These are phyloP conservation scores for Letharia lupina DNA, from an alignment of 495 filamentous ascomycete genomes.

Conservation along the genomic window DNA sequence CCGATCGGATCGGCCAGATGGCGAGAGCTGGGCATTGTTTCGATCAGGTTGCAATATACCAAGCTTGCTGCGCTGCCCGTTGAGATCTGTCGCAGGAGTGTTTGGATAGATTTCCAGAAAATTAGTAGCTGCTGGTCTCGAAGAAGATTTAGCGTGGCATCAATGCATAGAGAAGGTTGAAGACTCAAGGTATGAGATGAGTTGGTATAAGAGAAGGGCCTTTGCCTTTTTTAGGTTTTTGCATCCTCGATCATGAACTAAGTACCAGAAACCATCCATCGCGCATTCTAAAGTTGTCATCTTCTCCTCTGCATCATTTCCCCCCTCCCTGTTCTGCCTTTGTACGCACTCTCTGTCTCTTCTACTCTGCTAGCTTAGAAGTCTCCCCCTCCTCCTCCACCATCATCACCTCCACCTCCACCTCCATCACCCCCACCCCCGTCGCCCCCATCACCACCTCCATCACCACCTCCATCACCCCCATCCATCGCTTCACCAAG, in stretches of 20 bases:
- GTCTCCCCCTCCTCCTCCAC: conserved; percentile 45
- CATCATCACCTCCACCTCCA: conserved; percentile 34
- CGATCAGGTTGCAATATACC: too few relatives aligned
- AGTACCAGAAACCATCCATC: not conserved
- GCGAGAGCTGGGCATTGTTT: too few relatives aligned
- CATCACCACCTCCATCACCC: conserved; percentile 43
- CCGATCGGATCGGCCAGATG: too few relatives aligned
- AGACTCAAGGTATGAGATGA: not conserved
- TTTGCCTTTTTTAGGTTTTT: not conserved
- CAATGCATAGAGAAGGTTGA: not conserved
- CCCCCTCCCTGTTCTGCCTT: not conserved
- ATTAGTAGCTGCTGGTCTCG: too few relatives aligned
- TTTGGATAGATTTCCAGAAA: too few relatives aligned
- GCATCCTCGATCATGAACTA: not conserved
- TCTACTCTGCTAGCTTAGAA: not conserved
- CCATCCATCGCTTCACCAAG: conserved; percentile 58
- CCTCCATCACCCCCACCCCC: conserved; percentile 35
- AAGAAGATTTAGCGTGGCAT: too few relatives aligned
- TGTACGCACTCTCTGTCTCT: not conserved
- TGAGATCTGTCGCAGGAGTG: too few relatives aligned
- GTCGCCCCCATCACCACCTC: conserved; percentile 18
- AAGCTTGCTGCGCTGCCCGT: too few relatives aligned
- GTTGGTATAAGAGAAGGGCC: not conserved
- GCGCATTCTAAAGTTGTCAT: not conserved
- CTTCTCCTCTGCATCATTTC: not conserved